Percentiles rank a stretch among this genome's conserved stretches.
These are phyloP conservation scores for Ustilago trichophora DNA, from an alignment of 1,284 basidiomycete species.

Conservation along the genomic window DNA sequence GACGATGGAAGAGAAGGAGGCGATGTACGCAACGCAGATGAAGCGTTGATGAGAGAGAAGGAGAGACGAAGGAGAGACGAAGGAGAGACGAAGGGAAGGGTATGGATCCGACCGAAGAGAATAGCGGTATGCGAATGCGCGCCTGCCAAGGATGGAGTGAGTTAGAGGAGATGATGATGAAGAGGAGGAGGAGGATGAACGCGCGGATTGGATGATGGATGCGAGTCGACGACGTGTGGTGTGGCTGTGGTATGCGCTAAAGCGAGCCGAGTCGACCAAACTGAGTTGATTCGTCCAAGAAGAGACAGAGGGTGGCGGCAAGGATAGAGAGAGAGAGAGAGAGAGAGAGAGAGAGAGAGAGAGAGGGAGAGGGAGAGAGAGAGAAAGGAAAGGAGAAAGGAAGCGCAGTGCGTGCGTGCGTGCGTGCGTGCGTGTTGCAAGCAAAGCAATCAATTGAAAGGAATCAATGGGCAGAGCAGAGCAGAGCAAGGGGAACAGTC, in stretches of 20 bases:
- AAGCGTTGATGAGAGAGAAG: not conserved
- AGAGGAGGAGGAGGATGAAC: not conserved
- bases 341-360: too few relatives aligned
- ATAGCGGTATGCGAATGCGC: not conserved
- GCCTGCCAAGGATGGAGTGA: too few relatives aligned
- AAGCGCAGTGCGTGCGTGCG: too few relatives aligned
- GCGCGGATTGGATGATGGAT: not conserved
- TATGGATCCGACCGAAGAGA: too few relatives aligned
- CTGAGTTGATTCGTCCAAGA: too few relatives aligned
- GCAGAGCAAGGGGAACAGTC: not conserved
- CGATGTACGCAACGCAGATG: not conserved
- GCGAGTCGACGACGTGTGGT: not conserved
- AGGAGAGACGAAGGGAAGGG: too few relatives aligned
- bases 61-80: too few relatives aligned
- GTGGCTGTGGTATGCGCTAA: too few relatives aligned
- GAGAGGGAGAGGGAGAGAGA: too few relatives aligned
- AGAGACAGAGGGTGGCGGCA: not conserved
- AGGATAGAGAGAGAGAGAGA: too few relatives aligned
- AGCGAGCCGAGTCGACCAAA: not conserved
- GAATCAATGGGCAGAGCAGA: too few relatives aligned
- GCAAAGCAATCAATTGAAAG: too few relatives aligned
- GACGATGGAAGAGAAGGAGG: slow-evolving; percentile 1
- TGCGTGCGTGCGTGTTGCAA: slow-evolving; percentile 9
- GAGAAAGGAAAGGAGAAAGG: not conserved
- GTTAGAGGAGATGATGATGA: not conserved